phyloP scores from a whole-genome alignment of 2,329 filamentous ascomycete genomes.

The Penicillium sp. region DNA sequence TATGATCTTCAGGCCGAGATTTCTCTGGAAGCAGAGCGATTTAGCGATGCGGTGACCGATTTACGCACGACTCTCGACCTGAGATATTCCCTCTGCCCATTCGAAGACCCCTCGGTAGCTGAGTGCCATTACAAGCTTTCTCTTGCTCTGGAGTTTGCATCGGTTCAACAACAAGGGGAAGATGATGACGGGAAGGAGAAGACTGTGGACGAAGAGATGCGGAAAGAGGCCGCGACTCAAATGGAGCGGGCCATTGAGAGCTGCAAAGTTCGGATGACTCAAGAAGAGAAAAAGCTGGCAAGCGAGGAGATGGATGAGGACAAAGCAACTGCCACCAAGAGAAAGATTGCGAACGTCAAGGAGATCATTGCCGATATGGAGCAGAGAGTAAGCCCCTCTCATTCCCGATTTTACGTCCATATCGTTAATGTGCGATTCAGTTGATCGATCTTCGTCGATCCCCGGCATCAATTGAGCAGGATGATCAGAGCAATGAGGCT shows the following conservation, averaged over 20 bases:
- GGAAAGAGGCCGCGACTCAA: slow-evolving; percentile 56
- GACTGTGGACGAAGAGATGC: slow-evolving; percentile 53
- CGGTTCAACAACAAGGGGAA: slow-evolving; percentile 57
- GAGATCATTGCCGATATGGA: slow-evolving; percentile 62
- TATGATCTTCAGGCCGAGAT: slow-evolving; percentile 95
- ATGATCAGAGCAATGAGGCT: slow-evolving; percentile 35
- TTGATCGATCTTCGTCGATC: slow-evolving; percentile 57
- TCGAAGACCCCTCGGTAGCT: slow-evolving; percentile 80
- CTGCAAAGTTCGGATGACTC: slow-evolving; percentile 53
- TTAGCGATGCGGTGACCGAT: slow-evolving; percentile 81
- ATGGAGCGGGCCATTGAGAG: slow-evolving; percentile 61
- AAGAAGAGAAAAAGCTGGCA: slow-evolving; percentile 51
- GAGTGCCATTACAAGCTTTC: slow-evolving; percentile 97
- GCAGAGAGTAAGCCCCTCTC: slow-evolving; percentile 47
- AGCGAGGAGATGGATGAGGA: slow-evolving; percentile 40
- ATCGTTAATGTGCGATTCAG: slow-evolving; percentile 31
- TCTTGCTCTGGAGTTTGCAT: slow-evolving; percentile 89
- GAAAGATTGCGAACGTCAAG: slow-evolving; percentile 56
- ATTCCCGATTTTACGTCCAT: slow-evolving; percentile 5
- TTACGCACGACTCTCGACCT: slow-evolving; percentile 72
- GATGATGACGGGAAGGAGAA: slow-evolving; percentile 41
- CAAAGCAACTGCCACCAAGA: slow-evolving; percentile 41
- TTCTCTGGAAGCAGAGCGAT: slow-evolving; percentile 93
- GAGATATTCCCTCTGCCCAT: slow-evolving; percentile 73
- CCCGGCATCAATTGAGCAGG: slow-evolving; percentile 48